Conservation (phyloP, 495 filamentous ascomycete species). For the Penicillium coprophilum region DNA sequence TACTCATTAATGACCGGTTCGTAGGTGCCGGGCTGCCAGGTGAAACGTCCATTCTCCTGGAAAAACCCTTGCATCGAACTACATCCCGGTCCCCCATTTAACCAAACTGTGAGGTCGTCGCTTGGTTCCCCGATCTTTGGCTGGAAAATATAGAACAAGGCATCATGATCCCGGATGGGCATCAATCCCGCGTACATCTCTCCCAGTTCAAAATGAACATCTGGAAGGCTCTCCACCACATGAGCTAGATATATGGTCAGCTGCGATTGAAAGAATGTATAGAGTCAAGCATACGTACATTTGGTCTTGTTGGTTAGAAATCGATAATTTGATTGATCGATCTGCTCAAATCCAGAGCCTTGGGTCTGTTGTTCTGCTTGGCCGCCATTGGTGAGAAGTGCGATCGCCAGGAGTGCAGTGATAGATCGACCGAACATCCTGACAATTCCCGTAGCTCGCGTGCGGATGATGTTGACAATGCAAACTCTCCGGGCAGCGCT, state of each 20-base stretch:
- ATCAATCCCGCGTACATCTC: conserved; percentile 46
- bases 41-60: conserved; percentile 4
- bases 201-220: conserved; percentile 70
- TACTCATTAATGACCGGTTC: conserved; percentile 7
- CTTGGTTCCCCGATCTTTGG: conserved; percentile 5
- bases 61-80: conserved; percentile 9
- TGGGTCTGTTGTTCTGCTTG: background rate
- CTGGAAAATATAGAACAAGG: conserved; percentile 6
- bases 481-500: background rate
- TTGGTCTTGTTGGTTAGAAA: conserved; percentile 5
- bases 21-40: conserved; percentile 3
- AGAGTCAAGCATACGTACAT: background rate
- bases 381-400: background rate
- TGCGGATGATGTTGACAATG: background rate
- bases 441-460: background rate
- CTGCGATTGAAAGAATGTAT: background rate
- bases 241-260: background rate
- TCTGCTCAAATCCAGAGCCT: background rate
- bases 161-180: background rate
- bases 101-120: conserved; percentile 4
- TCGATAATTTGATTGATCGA: conserved; percentile 2
- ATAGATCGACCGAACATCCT: conserved; percentile 5
- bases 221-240: conserved; percentile 22
- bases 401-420: background rate
- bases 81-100: conserved; percentile 7